A percentile compares a stretch with the other conserved stretches of the same genome.
phyloP scores from a whole-genome alignment of 768 basidiomycete genomes.

The Leccinum ochraceum region DNA sequence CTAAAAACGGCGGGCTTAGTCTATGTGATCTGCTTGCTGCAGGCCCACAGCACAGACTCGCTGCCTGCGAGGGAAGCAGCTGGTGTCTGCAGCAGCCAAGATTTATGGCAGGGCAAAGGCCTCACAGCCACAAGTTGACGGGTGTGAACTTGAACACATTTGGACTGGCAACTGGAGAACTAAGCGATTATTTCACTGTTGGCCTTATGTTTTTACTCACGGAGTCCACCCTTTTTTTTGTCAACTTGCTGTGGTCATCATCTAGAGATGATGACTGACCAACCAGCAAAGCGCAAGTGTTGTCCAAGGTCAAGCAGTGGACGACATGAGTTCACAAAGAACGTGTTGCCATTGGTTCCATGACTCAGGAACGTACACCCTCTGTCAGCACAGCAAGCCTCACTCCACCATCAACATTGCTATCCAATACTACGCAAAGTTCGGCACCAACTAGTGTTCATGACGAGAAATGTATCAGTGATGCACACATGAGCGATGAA shows the following conservation, averaged over 20 bases:
- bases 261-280: too few species aligned
- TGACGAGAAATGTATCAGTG: neutral
- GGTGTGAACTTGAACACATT: neutral
- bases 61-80: neutral
- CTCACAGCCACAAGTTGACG: neutral
- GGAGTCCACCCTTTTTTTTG: neutral
- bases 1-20: too few species aligned
- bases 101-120: neutral
- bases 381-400: too few species aligned
- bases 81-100: neutral
- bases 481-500: neutral
- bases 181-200: neutral
- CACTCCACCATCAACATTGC: neutral
- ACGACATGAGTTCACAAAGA: neutral
- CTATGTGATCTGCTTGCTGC: neutral
- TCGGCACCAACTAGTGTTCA: neutral
- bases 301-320: neutral
- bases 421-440: neutral
- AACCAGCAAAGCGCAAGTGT: neutral
- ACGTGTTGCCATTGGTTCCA: neutral
- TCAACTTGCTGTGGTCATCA: neutral
- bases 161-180: neutral
- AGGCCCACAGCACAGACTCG: neutral
- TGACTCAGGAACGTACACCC: neutral
- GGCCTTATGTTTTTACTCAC: neutral